Evolutionary conservation across 83 land plant genomes (phyloP).

Genomic region (Diphasiastrum complanatum): DNA sequence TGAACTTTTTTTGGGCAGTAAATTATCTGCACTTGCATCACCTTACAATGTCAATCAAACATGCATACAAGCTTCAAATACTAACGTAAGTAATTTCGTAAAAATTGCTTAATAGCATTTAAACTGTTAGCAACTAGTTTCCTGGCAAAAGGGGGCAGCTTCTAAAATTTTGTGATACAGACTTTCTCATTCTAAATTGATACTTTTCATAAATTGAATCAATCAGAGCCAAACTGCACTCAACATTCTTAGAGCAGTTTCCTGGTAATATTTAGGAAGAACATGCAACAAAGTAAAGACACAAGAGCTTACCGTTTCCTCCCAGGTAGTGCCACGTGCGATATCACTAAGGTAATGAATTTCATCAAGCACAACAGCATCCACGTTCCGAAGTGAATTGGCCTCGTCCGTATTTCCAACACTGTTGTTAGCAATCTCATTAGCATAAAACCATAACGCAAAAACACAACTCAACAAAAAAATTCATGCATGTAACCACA

Average conservation of each 20-base stretch:
- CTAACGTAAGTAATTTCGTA: background rate
- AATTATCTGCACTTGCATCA: constrained; percentile 50
- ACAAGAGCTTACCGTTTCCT: constrained; percentile 62
- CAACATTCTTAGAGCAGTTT: constrained; percentile 2
- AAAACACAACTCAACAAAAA: too few relatives aligned
- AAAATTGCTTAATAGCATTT: too few relatives aligned
- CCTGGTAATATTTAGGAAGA: background rate
- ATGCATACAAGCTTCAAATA: background rate
- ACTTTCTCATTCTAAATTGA: too few relatives aligned
- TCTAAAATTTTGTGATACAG: too few relatives aligned
- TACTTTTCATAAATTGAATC: too few relatives aligned
- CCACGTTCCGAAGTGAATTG: constrained; percentile 59
- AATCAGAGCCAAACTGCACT: too few relatives aligned
- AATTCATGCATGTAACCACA: too few relatives aligned
- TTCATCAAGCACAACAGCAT: constrained; percentile 90
- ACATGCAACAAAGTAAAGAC: background rate
- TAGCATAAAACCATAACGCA: too few relatives aligned
- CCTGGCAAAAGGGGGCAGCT: too few relatives aligned
- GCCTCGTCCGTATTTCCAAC: constrained; percentile 65
- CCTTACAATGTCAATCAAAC: background rate
- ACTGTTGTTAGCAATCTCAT: too few relatives aligned
- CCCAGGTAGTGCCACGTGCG: constrained; percentile 99
- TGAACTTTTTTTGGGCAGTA: constrained; percentile 97
- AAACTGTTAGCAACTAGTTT: too few relatives aligned
- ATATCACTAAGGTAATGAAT: constrained; percentile 94